Evolutionary conservation across 2,329 filamentous ascomycete genomes (phyloP), one percentile per base, ranked within the genome.

Genomic region (Aspergillus viridinutans): DNA sequence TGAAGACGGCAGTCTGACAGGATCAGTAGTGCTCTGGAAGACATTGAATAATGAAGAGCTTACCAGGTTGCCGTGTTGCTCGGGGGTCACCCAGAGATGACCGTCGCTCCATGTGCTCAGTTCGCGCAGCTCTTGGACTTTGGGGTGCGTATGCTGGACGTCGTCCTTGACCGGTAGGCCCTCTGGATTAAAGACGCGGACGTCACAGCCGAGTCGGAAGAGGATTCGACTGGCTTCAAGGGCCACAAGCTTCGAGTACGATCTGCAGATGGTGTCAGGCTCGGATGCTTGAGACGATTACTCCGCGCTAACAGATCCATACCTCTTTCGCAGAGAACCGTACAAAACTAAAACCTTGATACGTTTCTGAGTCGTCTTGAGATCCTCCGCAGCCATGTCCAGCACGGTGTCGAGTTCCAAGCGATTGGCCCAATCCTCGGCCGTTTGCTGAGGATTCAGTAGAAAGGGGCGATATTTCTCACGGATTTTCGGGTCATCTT

Each of bases 51-150:
- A 20, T 8, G 20, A n/a, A 50, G 48, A 10, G 63, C 76, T 63
- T 55, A 83, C 82, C 43, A 88, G 62, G 61, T 84, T 87, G 0
- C 86, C 86, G 60, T 89, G 85, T 70, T 88, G 85, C 65, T 89
- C 86, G 0, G 85, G 85, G 8, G 81, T 83, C 9, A 85, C 74
- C 86, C 85, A 88, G 17, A 88, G 64, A 63, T 88, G 86, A 0
- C 85, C 86, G 63, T 89, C 85, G 54, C 83, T 86, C 86, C 85
- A 89, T 10, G 69, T 73, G 60, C 82, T 85, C 1, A 89, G 75
- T 7, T 80, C 76, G 3, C 85, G 78, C 5, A 88, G 76, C 65
- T 88, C 86, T 61, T 84, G 83, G 0, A 89, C 85, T 58, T 85
- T 86, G 0, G 77, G 73, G 61, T 88, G 85, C 3, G 65, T 67